Evolutionary conservation across 768 basidiomycete species (phyloP).

Genomic region (Mycena metata): DNA sequence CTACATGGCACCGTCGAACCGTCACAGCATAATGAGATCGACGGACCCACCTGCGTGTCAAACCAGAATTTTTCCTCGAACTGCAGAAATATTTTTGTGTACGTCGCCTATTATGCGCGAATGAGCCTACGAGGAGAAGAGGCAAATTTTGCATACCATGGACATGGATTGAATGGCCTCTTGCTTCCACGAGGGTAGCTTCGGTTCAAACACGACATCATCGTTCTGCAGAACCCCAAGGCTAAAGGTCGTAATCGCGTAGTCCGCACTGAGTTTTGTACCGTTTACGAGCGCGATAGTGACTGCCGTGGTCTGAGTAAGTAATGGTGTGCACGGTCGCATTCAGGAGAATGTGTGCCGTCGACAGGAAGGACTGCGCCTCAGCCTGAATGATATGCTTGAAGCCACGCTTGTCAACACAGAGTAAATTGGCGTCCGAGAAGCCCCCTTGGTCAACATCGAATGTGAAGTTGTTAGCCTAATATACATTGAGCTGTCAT

Average conservation of each 20-base stretch:
- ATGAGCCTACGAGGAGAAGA: neutral
- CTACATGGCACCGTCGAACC: constrained; percentile 41
- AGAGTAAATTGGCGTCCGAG: constrained; percentile 65
- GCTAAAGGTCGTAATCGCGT: constrained; percentile 78
- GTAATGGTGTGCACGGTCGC: constrained; percentile 63
- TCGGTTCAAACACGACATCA: constrained; percentile 73
- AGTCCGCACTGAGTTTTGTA: constrained; percentile 61
- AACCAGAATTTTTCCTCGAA: constrained; percentile 73
- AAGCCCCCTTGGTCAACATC: constrained; percentile 68
- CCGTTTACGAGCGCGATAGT: constrained; percentile 62
- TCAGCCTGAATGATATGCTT: constrained; percentile 69
- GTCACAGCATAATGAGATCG: neutral
- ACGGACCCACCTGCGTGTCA: constrained; percentile 50
- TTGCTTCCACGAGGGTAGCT: constrained; percentile 69
- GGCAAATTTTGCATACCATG: constrained; percentile 47
- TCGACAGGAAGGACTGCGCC: constrained; percentile 67
- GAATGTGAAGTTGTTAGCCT: constrained; percentile 77
- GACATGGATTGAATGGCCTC: constrained; percentile 74
- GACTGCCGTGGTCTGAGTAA: constrained; percentile 60
- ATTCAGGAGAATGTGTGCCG: constrained; percentile 62
- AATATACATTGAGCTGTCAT: neutral
- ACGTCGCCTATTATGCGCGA: constrained; percentile 57
- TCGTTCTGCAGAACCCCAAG: constrained; percentile 76
- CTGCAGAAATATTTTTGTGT: constrained; percentile 78
- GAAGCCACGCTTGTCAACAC: constrained; percentile 75